Percentiles rank a stretch among this genome's conserved stretches.
Conservation (phyloP, 208 protist species). For the Wallacemonas rigidus region DNA sequence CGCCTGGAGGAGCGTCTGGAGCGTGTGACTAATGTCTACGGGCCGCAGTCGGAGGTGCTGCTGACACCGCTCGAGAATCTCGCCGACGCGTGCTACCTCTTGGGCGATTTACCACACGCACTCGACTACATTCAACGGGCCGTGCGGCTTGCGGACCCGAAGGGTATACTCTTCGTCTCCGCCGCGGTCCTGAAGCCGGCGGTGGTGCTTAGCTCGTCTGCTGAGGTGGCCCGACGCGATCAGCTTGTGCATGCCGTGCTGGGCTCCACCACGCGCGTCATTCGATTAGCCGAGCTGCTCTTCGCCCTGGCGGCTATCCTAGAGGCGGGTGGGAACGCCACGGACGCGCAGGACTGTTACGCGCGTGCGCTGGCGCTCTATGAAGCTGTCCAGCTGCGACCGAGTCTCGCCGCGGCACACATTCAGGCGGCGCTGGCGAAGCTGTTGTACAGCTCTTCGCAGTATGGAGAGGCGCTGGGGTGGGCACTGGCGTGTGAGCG, state of each 20-base stretch:
- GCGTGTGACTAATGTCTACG: constrained; percentile 21
- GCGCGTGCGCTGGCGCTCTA: constrained; percentile 42
- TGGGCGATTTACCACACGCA: constrained; percentile 31
- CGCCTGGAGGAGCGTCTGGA: constrained; percentile 30
- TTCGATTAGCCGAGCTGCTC: constrained; percentile 28
- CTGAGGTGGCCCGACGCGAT: constrained; percentile 28
- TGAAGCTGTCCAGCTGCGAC: constrained; percentile 39
- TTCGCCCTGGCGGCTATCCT: constrained; percentile 43
- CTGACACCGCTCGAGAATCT: constrained; percentile 47
- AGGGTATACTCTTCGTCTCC: constrained; percentile 52
- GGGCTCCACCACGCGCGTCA: constrained; percentile 11
- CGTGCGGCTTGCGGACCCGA: constrained; percentile 47
- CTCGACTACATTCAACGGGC: constrained; percentile 40
- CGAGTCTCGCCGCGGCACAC: constrained; percentile 31
- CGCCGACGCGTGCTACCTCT: constrained; percentile 55
- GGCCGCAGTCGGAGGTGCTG: constrained; percentile 31
- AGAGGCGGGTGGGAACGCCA: constrained; percentile 32
- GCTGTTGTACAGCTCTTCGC: constrained; percentile 45
- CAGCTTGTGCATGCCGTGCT: constrained; percentile 23
- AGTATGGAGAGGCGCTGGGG: constrained; percentile 50
- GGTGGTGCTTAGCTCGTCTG: constrained; percentile 38
- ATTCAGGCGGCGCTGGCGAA: constrained; percentile 44
- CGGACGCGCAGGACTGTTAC: constrained; percentile 49
- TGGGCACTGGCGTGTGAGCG: constrained; percentile 41
- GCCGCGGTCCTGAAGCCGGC: constrained; percentile 42